Conservation (phyloP, 176 grass and related monocot species). For the Poa pratensis region DNA sequence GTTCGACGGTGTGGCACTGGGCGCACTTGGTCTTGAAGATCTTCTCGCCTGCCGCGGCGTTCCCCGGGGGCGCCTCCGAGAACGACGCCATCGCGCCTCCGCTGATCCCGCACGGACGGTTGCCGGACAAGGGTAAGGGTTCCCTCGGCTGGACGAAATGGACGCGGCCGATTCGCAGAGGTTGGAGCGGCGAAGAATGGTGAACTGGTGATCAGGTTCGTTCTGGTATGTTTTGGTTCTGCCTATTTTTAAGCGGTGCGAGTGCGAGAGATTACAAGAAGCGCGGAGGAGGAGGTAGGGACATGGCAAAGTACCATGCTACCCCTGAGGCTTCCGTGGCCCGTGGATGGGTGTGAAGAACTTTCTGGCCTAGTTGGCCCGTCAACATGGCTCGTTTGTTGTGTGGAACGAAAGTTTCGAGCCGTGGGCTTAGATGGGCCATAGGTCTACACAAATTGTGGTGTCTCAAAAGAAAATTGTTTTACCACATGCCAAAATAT, state of each 20-base stretch:
- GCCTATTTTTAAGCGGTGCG: background rate
- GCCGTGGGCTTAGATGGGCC: no score
- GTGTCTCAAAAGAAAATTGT: no score
- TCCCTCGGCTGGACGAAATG: background rate
- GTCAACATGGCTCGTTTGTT: background rate
- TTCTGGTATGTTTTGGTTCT: background rate
- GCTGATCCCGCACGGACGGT: background rate
- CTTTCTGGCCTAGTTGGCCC: background rate
- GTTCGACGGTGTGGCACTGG: constrained; percentile 91
- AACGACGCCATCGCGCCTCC: constrained; percentile 43
- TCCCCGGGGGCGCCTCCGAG: constrained; percentile 43
- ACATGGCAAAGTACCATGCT: background rate
- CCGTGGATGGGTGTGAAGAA: background rate
- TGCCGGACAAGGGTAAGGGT: background rate
- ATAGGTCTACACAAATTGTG: no score
- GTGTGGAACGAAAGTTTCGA: no score
- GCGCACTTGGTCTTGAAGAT: constrained; percentile 98
- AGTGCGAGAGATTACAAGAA: background rate
- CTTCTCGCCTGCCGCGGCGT: constrained; percentile 55
- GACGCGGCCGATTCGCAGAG: background rate
- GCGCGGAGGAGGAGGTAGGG: background rate
- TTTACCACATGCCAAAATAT: no score
- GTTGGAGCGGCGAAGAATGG: background rate
- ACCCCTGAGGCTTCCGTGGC: background rate
- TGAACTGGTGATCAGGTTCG: background rate